These are phyloP conservation scores for Cantharellus anzutake DNA, from an alignment of 768 basidiomycete genomes.

Conservation along the genomic window DNA sequence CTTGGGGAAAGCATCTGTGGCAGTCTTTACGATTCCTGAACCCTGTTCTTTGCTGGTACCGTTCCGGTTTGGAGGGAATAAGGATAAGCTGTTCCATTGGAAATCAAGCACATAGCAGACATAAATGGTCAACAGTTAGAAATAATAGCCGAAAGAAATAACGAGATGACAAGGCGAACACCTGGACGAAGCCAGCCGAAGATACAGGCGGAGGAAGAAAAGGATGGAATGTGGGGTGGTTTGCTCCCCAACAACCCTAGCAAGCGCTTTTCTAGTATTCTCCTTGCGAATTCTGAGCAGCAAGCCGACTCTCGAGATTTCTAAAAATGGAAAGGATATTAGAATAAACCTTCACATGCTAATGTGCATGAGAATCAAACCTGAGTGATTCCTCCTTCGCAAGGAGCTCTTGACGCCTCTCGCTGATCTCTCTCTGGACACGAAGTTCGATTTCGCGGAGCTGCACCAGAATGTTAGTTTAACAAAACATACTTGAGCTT, in stretches of 20 bases:
- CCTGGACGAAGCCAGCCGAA: too few species aligned
- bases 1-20: too few species aligned
- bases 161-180: too few species aligned
- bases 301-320: slow-evolving; percentile 78
- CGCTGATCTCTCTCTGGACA: slow-evolving; percentile 93
- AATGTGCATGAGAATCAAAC: slow-evolving; percentile 20
- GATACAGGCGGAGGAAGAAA: too few species aligned
- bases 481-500: background rate
- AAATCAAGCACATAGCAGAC: too few species aligned
- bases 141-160: too few species aligned
- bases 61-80: too few species aligned
- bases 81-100: too few species aligned
- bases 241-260: background rate
- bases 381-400: slow-evolving; percentile 92
- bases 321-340: slow-evolving; percentile 18
- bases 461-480: slow-evolving; percentile 20
- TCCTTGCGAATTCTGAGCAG: slow-evolving; percentile 66
- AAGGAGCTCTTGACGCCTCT: slow-evolving; percentile 89
- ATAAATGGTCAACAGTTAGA: too few species aligned
- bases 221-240: too few species aligned
- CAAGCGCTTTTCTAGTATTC: slow-evolving; percentile 19
- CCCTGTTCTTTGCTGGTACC: too few species aligned
- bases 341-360: background rate
- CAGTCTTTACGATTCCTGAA: too few species aligned
- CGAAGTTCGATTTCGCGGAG: slow-evolving; percentile 96